phyloP scores from a whole-genome alignment of 129 eudicot genomes.

The carrot (Daucus carota) region DNA sequence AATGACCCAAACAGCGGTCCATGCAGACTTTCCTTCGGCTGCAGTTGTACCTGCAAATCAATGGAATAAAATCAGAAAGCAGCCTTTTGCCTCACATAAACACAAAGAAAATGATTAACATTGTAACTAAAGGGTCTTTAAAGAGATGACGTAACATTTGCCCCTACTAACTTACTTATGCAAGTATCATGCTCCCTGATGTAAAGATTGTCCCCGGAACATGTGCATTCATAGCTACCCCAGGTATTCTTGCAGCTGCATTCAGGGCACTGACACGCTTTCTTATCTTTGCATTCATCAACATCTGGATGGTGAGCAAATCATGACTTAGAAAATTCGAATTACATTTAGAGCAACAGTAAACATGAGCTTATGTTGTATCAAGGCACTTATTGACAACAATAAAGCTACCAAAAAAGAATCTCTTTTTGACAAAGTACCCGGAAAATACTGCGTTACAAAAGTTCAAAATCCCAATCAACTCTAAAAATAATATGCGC shows the following conservation, averaged over 20 bases:
- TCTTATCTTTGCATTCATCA: conserved; percentile 87
- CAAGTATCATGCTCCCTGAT: conserved; percentile 92
- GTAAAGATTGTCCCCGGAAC: conserved; percentile 72
- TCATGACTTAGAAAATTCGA: neutral
- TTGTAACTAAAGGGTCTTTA: neutral
- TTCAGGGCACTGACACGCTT: conserved; percentile 90
- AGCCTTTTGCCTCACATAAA: neutral
- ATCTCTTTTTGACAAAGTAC: too few species aligned
- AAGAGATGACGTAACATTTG: neutral
- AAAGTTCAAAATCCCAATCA: neutral
- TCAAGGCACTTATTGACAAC: neutral
- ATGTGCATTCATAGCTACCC: conserved; percentile 94
- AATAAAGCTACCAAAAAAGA: neutral
- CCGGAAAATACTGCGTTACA: too few species aligned
- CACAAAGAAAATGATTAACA: neutral
- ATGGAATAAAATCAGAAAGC: conserved; percentile 8
- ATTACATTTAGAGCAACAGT: neutral
- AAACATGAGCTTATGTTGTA: neutral
- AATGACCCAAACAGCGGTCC: conserved; percentile 82
- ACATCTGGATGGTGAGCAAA: conserved; percentile 40
- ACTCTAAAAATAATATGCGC: neutral
- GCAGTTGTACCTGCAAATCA: conserved; percentile 54
- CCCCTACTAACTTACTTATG: conserved; percentile 49
- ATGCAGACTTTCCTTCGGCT: conserved; percentile 52
- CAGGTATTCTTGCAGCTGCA: conserved; percentile 92